Base-by-base conservation (phyloP, 495 filamentous ascomycete genomes). In the Lophiostoma macrostomum region DNA sequence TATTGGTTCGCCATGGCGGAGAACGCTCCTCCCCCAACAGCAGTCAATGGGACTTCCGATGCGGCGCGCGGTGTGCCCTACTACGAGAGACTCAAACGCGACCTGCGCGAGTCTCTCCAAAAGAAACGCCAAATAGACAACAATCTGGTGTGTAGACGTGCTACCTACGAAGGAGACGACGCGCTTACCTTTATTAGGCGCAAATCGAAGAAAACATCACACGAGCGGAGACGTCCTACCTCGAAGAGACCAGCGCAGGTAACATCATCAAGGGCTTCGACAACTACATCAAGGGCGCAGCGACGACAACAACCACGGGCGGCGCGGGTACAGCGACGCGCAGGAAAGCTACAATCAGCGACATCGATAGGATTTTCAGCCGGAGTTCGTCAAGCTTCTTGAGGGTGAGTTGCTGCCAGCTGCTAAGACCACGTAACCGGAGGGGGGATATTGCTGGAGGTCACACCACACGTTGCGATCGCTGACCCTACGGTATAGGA, bases 231-330 rank as follows among this genome's bases (percentile, higher is more conserved):
- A 81, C 85, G 45, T 79, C 82, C 13, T 98, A 98, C 70, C 82
- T 98, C 35, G 90, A 95, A 69, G 88, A 90, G 58, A 69, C 68
- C 8, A 95, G 89, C 13, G 86, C 86, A 19, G 93, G 93, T 14
- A 98, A 98, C 73, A 97, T 98, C 65, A 90, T 98, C 71, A 87
- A 84, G 56, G 93, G 93, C 32, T 98, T 97, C 70, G 93, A 98
- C 66, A 91, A 87, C 60, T 97, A 96, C 70, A 91, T 95, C 73
- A 98, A 98, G 66, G 89, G 88, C 39, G 79, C 81, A 5, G 74
- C 76, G 19, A 45, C 49, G 12, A 42, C 36, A 5, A 35, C 48
- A 19, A 49, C 37, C 13, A 34, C 55, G 6, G 49, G 61, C 39
- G 63, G 54, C 20, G 45, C 58, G 13, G 64, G 63, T 23, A 61